Conservation (phyloP, 1,284 basidiomycete genomes). For the Sporisorium reilianum region DNA sequence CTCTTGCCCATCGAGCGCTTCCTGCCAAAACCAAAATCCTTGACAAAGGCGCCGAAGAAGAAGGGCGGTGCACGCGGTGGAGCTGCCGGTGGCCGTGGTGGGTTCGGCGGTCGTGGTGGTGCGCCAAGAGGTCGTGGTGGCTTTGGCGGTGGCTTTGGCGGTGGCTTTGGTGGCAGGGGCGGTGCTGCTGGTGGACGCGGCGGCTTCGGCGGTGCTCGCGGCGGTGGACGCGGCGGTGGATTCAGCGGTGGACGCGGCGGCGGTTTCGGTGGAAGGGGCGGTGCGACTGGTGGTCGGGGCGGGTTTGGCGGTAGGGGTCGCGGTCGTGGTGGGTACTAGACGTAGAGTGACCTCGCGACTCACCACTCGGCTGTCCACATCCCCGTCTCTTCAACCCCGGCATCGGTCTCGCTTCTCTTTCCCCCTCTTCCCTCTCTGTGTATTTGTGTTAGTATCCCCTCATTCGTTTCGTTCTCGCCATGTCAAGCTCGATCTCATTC, state of each 20-base stretch:
- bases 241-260: conserved; percentile 65
- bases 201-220: conserved; percentile 64
- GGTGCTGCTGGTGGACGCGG: conserved; percentile 41
- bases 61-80: conserved; percentile 54
- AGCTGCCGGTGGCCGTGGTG: conserved; percentile 28
- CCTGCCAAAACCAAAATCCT: conserved; percentile 90
- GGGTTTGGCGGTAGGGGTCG: conserved; percentile 52
- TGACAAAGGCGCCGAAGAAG: conserved; percentile 56
- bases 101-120: conserved; percentile 48
- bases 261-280: conserved; percentile 60
- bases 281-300: conserved; percentile 18
- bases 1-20: conserved; percentile 96
- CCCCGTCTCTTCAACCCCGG: background rate
- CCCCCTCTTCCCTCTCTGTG: conserved; percentile 8
- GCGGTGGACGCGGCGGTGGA: conserved; percentile 52
- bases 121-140: conserved; percentile 66
- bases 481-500: conserved; percentile 1
- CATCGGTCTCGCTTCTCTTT: background rate
- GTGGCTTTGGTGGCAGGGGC: conserved; percentile 56
- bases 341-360: background rate
- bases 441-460: conserved; percentile 20
- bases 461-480: conserved; percentile 9
- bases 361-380: background rate
- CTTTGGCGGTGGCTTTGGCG: conserved; percentile 57
- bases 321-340: conserved; percentile 58